Evolutionary conservation across 331 rosid genomes (phyloP), one percentile per base, ranked within the genome.

Genomic region (Telfairia occidentalis): DNA sequence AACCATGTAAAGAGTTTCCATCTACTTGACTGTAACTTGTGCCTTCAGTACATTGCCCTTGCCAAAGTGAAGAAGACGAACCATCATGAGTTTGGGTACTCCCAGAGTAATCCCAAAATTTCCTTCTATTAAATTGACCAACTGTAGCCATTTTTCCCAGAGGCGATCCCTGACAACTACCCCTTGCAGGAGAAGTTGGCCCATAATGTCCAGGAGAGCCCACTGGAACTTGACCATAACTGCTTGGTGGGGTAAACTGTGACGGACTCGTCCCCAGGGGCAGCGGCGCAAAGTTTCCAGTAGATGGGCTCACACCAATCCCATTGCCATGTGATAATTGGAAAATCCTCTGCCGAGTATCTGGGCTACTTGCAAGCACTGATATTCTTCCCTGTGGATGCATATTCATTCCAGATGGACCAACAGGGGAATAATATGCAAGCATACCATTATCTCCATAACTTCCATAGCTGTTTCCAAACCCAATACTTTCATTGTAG

Each of bases 201-300:
- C 98, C 98, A 73, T 78, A 94, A 74, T 91, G 96, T 73, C 96
- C 97, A 1, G 95, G 91, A 71, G 97, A 94, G 79, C 89, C 88
- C 77, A 84, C 81, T 28, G 97, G 79, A 78, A 94, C 87, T 87
- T 94, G 98, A 84, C 88, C 49, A 37, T 86, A 91, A 66, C 92
- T 85, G 84, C 82, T 86, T 32, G 99, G 99, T 35, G 99, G 99
- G 76, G 99, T 95, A 79, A 86, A 92, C 69, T 95, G 99, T 24
- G 99, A 95, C 9, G 99, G 99, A 83, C 99, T 95, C 66, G 93
- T 90, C 79, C 99, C 99, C 29, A 95, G 92, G 66, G 97, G 99
- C 66, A 95, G 82, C 16, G 97, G 92, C 26, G 97, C 89, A 65
- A 95, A 95, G 83, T 81, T 91, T 82, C 92, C 97, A 38, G 97